A percentile compares a stretch with the other conserved stretches of the same genome.
Conservation (phyloP, 164 flowering plant species). For the Brasenia schreberi region DNA sequence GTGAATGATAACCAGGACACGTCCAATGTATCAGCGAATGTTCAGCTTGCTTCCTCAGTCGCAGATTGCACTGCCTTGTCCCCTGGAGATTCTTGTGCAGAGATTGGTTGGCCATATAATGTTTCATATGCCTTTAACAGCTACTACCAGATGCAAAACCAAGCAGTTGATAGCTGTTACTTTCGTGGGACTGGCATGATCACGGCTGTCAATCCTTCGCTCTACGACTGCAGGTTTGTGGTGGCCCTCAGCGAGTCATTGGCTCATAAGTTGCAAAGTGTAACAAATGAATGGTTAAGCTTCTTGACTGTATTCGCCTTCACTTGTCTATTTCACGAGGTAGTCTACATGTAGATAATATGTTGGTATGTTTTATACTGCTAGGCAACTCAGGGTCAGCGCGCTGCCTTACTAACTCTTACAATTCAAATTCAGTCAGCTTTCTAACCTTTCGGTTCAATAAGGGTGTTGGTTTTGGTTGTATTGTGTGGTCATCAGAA, state of each 20-base stretch:
- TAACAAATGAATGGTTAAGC: not conserved
- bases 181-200: conserved; percentile 83
- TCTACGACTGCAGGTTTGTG: conserved; percentile 49
- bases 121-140: conserved; percentile 82
- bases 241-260: conserved; percentile 22
- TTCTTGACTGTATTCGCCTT: not conserved
- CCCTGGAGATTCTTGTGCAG: conserved; percentile 79
- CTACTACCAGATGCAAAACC: conserved; percentile 78
- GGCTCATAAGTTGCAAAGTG: not conserved
- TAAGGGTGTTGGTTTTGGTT: not conserved
- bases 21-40: conserved; percentile 42
- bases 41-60: conserved; percentile 38
- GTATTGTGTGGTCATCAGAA: not conserved
- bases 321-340: not conserved
- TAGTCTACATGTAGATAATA: not conserved
- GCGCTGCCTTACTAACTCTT: not conserved
- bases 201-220: conserved; percentile 83
- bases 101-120: conserved; percentile 72
- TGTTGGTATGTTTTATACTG: too few relatives aligned
- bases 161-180: conserved; percentile 55
- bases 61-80: conserved; percentile 69
- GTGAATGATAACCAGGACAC: conserved; percentile 60
- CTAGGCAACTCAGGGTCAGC: not conserved
- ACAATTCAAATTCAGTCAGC: not conserved
- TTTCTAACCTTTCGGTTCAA: not conserved